Percentiles rank a stretch among this genome's conserved stretches.
Evolutionary conservation across 345 rosid species (phyloP).

Genomic region (Melaleuca alternifolia): DNA sequence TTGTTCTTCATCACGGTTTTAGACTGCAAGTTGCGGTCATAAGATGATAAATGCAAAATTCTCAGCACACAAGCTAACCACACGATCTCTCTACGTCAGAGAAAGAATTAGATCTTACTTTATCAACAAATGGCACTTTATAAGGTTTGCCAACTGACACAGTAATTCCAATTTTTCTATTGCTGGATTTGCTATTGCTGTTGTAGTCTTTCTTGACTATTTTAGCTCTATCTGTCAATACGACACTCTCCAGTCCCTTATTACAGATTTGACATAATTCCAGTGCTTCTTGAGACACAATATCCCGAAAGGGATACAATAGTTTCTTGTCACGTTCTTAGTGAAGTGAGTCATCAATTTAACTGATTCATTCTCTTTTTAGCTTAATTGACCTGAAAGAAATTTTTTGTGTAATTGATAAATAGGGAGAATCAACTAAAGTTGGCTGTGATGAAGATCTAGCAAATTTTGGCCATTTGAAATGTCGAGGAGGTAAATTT

Average conservation of each 20-base stretch:
- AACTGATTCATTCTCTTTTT: not conserved
- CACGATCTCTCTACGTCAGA: not conserved
- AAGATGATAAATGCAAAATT: not conserved
- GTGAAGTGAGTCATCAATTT: slow-evolving; percentile 29
- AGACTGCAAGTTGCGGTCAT: not conserved
- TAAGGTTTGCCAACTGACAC: not conserved
- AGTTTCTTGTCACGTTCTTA: slow-evolving; percentile 90
- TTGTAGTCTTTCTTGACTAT: slow-evolving; percentile 34
- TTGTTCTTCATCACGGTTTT: too few relatives aligned
- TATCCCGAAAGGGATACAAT: slow-evolving; percentile 94
- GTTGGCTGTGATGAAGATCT: slow-evolving; percentile 33
- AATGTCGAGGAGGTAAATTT: slow-evolving; percentile 58
- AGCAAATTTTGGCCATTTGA: slow-evolving; percentile 48
- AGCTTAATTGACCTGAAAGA: not conserved
- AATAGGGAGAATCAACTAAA: slow-evolving; percentile 35
- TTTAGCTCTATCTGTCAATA: slow-evolving; percentile 83
- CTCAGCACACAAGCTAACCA: not conserved
- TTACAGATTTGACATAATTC: slow-evolving; percentile 83
- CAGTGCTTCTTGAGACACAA: slow-evolving; percentile 78
- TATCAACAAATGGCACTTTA: not conserved
- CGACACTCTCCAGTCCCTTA: slow-evolving; percentile 83
- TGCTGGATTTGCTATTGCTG: not conserved
- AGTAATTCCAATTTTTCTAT: not conserved
- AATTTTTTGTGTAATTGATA: not conserved
- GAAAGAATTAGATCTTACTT: not conserved